Conservation (phyloP, 176 grass and related monocot genomes). For the Hordeum marinum region DNA sequence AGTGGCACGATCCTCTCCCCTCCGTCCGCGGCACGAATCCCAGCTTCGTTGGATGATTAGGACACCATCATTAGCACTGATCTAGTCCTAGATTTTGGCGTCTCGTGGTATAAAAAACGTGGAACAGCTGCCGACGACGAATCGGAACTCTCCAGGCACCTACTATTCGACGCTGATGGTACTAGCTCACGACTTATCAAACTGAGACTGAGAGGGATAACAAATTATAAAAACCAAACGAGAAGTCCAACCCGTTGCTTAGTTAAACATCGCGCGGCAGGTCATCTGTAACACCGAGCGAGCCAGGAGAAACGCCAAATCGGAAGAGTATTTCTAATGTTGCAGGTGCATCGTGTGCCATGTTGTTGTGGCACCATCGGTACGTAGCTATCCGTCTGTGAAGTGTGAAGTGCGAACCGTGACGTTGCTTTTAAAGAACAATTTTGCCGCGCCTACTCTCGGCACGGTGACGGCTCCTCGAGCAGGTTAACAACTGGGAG, state of each 20-base stretch:
- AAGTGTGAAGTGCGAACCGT: neutral
- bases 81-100: slow-evolving; percentile 2
- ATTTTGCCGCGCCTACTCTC: neutral
- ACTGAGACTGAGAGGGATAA: neutral
- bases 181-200: neutral
- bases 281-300: slow-evolving; percentile 13
- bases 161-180: neutral
- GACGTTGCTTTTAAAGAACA: neutral
- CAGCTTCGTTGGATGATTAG: neutral
- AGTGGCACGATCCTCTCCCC: neutral
- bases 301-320: no score
- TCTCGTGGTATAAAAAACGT: neutral
- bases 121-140: neutral
- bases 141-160: neutral
- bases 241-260: slow-evolving; percentile 18
- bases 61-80: neutral
- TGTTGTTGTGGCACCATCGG: neutral
- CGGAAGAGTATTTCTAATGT: no score
- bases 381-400: neutral
- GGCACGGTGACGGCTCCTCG: slow-evolving; percentile 9
- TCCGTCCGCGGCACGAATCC: neutral
- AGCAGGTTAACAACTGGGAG: slow-evolving; percentile 21
- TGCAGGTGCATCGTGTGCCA: no score
- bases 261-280: neutral
- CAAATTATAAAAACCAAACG: neutral